Evolutionary conservation across 441 rosid genomes (phyloP).

Genomic region (Jatropha multifida): DNA sequence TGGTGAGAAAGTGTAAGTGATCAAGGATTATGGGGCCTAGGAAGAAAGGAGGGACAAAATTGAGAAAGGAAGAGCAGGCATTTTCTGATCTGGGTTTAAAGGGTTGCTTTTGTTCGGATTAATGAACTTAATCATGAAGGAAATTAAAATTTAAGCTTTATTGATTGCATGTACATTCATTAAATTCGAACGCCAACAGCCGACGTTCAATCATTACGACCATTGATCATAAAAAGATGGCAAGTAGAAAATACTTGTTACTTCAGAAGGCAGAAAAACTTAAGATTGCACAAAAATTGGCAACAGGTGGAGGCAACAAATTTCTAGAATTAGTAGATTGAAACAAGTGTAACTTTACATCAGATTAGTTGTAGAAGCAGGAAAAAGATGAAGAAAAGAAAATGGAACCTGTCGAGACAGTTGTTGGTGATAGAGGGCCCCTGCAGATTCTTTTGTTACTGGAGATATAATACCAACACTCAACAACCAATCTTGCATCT

Average conservation of each 20-base stretch:
- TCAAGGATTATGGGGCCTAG: not conserved
- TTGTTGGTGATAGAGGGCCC: constrained; percentile 90
- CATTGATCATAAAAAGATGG: not conserved
- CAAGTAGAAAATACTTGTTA: not conserved
- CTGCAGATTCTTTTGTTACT: constrained; percentile 92
- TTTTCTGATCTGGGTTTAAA: not conserved
- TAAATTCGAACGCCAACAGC: not conserved
- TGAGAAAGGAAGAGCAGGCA: not conserved
- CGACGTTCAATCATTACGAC: not conserved
- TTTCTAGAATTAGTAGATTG: not conserved
- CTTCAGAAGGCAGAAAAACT: not conserved
- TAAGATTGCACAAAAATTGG: not conserved
- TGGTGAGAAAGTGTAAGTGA: not conserved
- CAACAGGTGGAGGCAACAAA: not conserved
- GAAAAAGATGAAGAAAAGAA: constrained; percentile 6
- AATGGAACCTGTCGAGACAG: constrained; percentile 78
- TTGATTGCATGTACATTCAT: not conserved
- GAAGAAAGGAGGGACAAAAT: not conserved
- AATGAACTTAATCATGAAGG: not conserved
- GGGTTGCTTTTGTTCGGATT: not conserved
- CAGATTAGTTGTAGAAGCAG: not conserved
- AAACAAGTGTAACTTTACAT: not conserved
- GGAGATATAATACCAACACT: constrained; percentile 97
- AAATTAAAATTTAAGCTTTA: not conserved
- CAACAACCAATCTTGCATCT: constrained; percentile 89